A percentile compares a stretch with the other conserved stretches of the same genome.
These are phyloP conservation scores for Phytomonas sp. DNA, from an alignment of 208 protist species.

Conservation along the genomic window DNA sequence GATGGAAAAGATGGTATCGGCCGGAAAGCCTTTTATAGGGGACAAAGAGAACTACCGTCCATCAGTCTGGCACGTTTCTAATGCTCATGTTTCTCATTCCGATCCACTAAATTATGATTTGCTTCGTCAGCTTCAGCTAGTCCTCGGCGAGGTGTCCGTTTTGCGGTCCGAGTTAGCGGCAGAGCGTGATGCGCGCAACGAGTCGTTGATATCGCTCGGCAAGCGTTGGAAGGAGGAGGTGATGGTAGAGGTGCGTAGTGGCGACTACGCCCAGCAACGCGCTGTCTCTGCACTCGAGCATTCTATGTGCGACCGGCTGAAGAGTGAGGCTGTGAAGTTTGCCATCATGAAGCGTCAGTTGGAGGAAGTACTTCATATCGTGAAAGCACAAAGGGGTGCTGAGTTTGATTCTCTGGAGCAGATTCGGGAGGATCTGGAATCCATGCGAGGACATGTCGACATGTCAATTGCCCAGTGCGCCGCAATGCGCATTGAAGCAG, in stretches of 20 bases:
- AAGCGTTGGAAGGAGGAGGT: slow-evolving; percentile 73
- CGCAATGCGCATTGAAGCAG: slow-evolving; percentile 39
- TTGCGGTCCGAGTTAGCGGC: slow-evolving; percentile 48
- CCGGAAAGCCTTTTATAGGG: neutral
- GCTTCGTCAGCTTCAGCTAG: slow-evolving; percentile 45
- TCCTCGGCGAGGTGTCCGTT: slow-evolving; percentile 42
- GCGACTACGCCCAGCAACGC: slow-evolving; percentile 35
- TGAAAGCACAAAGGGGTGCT: slow-evolving; percentile 27
- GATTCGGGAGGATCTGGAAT: slow-evolving; percentile 57
- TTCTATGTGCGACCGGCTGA: slow-evolving; percentile 21
- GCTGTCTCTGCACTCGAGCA: slow-evolving; percentile 41
- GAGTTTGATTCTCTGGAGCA: slow-evolving; percentile 40
- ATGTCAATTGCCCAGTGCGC: slow-evolving; percentile 34
- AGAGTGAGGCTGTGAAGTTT: slow-evolving; percentile 23
- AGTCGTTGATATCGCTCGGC: slow-evolving; percentile 40
- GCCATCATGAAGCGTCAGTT: slow-evolving; percentile 40
- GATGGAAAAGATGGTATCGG: neutral
- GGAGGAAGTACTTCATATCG: slow-evolving; percentile 31
- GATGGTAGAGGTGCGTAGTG: slow-evolving; percentile 50
- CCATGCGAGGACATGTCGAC: slow-evolving; percentile 37
- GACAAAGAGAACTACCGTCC: neutral
- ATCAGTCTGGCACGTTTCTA: neutral
- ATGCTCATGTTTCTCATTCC: neutral
- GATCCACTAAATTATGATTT: slow-evolving; percentile 23
- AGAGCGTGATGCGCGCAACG: slow-evolving; percentile 57